Percentiles rank a stretch among this genome's conserved stretches.
These are phyloP conservation scores for Microsporum audouinii DNA, from an alignment of 2,329 filamentous ascomycete genomes.

Conservation along the genomic window DNA sequence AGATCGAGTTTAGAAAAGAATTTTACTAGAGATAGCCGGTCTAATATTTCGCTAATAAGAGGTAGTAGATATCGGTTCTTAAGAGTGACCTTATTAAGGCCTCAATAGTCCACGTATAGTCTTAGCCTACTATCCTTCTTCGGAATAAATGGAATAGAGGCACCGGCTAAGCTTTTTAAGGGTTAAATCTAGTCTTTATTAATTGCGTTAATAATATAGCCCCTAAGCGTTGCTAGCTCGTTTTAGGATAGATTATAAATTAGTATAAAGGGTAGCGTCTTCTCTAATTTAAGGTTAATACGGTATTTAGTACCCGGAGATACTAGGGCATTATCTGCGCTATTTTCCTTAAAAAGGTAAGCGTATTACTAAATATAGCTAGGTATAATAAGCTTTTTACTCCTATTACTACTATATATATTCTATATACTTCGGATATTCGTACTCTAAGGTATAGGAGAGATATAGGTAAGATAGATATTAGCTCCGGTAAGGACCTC, in stretches of 20 bases:
- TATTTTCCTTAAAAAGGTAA: not conserved
- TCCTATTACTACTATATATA: too few species aligned
- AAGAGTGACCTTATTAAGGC: not conserved
- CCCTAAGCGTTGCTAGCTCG: not conserved
- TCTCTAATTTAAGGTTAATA: not conserved
- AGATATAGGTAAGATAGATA: not conserved
- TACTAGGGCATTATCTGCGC: not conserved
- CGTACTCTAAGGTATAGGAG: not conserved
- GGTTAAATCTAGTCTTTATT: not conserved
- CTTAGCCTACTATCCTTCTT: not conserved
- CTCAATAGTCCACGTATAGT: not conserved
- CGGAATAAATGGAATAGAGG: too few species aligned
- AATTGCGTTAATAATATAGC: not conserved
- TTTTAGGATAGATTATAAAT: not conserved
- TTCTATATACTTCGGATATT: too few species aligned
- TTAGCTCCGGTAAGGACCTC: not conserved
- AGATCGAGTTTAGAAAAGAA: not conserved
- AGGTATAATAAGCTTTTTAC: not conserved
- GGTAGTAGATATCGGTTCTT: not conserved
- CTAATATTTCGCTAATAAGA: not conserved
- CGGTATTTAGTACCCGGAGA: not conserved
- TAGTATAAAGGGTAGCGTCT: not conserved
- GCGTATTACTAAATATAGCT: not conserved
- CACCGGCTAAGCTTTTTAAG: not conserved
- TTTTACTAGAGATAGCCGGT: not conserved